These are phyloP conservation scores for Diplodia seriata DNA, from an alignment of 2,329 filamentous ascomycete genomes.

Conservation along the genomic window DNA sequence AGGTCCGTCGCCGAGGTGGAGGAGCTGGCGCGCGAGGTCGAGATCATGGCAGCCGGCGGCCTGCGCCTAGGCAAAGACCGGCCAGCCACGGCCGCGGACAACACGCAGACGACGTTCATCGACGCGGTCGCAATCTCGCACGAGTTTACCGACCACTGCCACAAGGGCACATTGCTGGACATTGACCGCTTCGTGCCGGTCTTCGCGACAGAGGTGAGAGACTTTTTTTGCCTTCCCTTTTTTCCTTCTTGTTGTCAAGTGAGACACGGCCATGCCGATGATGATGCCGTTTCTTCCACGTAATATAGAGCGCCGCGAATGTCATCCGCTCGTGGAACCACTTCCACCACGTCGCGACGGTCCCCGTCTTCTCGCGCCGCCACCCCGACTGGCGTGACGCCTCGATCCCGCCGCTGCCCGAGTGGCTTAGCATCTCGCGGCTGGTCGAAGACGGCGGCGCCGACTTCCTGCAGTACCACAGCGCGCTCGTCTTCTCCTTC, in stretches of 20 bases:
- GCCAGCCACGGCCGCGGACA: constrained; percentile 34
- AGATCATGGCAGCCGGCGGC: constrained; percentile 45
- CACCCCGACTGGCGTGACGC: constrained; percentile 55
- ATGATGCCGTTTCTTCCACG: background rate
- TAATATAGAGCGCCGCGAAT: constrained; percentile 58
- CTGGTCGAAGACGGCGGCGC: constrained; percentile 44
- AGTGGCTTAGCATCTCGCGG: constrained; percentile 67
- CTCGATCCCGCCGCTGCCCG: constrained; percentile 57
- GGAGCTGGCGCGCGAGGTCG: constrained; percentile 57
- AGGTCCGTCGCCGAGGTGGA: constrained; percentile 64
- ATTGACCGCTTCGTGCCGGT: constrained; percentile 62
- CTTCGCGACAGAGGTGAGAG: constrained; percentile 59
- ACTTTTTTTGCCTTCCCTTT: too few relatives aligned
- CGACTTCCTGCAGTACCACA: constrained; percentile 66
- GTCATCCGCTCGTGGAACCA: constrained; percentile 65
- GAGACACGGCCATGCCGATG: background rate
- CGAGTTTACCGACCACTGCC: constrained; percentile 74
- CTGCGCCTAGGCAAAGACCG: constrained; percentile 37
- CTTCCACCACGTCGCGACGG: constrained; percentile 63
- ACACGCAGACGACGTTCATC: constrained; percentile 55
- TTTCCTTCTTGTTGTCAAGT: background rate
- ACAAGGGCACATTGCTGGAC: constrained; percentile 65
- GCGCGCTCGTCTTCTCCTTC: constrained; percentile 66
- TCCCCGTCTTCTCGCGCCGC: constrained; percentile 54
- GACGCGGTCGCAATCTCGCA: constrained; percentile 68